Base-by-base conservation (phyloP, 2,329 filamentous ascomycete genomes). In the Pseudogymnoascus sp. region DNA sequence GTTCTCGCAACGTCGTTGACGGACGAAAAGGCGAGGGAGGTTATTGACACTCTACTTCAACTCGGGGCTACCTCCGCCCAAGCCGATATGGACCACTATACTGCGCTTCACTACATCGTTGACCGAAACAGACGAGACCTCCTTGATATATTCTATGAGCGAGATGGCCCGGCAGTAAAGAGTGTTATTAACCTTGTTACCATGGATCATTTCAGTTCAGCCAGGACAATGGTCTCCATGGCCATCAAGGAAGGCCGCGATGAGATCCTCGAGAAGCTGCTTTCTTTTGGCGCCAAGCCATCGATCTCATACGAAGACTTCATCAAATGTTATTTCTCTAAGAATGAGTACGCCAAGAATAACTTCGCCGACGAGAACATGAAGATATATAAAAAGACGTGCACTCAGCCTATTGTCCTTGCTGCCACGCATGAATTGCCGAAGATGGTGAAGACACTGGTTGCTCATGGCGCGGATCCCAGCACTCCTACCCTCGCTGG, bases 31-130 rank as follows among this genome's bases (percentile, higher is more conserved):
- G 86, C 87, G 0, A 81, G 81, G 63, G 77, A 78, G 12, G 92
- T 92, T 81, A 78, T 81, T 0, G 75, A 79, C 54, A 78, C 82
- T 0, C 78, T 95, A 7, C 74, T 95, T 30, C 78, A 81, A 50
- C 79, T 91, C 1, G 90, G 90, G 1, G 89, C 89, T 1, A 88
- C 87, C 1, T 85, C 80, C 34, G 83, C 87, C 0, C 90, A 94
- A 71, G 89, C 86, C 0, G 89, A 93, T 65, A 70, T 82, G 35
- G 75, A 80, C 7, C 80, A 84, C 3, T 75, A 79, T 30, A 91
- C 89, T 1, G 84, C 82, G 0, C 78, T 95, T 63, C 83, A 90
- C 63, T 82, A 83, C 63, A 82, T 84, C 60, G 79, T 87, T 1
- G 75, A 79, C n/a, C 72, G 76, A 16, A 76, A 79, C 2, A 78